A percentile compares a stretch with the other conserved stretches of the same genome.
These are phyloP conservation scores for Diospyros lotus DNA, from an alignment of 148 eudicot genomes.

Conservation along the genomic window DNA sequence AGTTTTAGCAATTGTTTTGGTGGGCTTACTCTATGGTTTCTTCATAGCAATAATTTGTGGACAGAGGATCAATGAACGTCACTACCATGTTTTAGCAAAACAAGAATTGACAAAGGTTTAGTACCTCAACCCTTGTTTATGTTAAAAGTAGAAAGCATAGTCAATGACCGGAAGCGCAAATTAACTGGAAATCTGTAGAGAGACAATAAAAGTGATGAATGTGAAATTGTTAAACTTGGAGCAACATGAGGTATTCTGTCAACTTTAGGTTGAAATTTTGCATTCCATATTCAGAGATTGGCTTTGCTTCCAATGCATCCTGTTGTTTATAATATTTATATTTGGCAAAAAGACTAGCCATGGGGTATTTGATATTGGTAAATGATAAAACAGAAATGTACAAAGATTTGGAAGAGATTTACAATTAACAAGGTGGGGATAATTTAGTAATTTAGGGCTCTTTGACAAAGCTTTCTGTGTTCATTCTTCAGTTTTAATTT, in stretches of 20 bases:
- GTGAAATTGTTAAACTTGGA: background rate
- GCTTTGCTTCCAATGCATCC: background rate
- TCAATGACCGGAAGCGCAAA: background rate
- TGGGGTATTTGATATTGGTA: background rate
- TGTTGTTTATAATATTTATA: no score
- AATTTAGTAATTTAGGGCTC: background rate
- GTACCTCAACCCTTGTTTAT: slow-evolving; percentile 1
- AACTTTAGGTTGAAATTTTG: background rate
- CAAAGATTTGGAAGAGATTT: background rate
- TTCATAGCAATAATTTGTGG: slow-evolving; percentile 98
- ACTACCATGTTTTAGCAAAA: slow-evolving; percentile 96
- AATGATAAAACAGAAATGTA: background rate
- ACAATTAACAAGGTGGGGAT: background rate
- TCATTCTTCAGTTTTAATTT: no score
- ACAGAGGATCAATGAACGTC: slow-evolving; percentile 93
- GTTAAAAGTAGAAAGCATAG: background rate
- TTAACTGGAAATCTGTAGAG: background rate
- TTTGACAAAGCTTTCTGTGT: no score
- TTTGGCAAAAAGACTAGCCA: background rate
- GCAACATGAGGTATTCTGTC: background rate
- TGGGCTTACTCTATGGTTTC: slow-evolving; percentile 98
- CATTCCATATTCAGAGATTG: background rate
- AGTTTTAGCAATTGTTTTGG: slow-evolving; percentile 86
- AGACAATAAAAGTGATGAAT: background rate
- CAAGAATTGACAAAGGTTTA: slow-evolving; percentile 95